Evolutionary conservation across 208 protist species (phyloP).

Genomic region (Acanthamoeba polyphaga): DNA sequence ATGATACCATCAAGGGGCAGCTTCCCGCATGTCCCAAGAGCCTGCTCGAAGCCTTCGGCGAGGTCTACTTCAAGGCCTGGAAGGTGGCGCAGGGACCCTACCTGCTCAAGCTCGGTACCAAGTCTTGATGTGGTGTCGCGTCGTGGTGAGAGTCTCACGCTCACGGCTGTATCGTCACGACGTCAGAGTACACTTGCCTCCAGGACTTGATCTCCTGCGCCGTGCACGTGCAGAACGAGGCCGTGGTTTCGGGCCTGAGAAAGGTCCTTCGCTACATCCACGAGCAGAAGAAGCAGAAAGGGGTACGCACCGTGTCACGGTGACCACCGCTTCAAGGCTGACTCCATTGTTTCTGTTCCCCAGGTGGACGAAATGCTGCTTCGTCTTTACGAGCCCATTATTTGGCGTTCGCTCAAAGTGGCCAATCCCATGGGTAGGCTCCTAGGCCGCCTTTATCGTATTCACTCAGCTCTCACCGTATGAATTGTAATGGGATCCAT

Average conservation of each 20-base stretch:
- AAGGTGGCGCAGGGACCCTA: conserved; percentile 21
- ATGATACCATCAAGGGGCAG: conserved; percentile 86
- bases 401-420: conserved; percentile 88
- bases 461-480: not conserved
- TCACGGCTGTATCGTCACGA: not conserved
- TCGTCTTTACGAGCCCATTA: conserved; percentile 90
- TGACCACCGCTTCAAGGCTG: not conserved
- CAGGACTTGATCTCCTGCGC: conserved; percentile 88
- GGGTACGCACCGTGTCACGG: conserved; percentile 16
- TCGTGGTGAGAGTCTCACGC: not conserved
- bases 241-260: not conserved
- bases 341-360: not conserved
- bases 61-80: conserved; percentile 89
- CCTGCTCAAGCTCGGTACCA: conserved; percentile 4
- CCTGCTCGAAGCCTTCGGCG: conserved; percentile 72
- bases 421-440: conserved; percentile 80
- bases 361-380: conserved; percentile 89
- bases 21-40: conserved; percentile 49
- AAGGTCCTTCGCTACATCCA: conserved; percentile 85
- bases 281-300: conserved; percentile 82
- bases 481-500: not conserved
- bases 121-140: no score
- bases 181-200: conserved; percentile 81
- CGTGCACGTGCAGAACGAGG: conserved; percentile 77
- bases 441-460: not conserved